These are phyloP conservation scores for Pythium utonaiense DNA, from an alignment of 352 stramenopile genomes.

Conservation along the genomic window DNA sequence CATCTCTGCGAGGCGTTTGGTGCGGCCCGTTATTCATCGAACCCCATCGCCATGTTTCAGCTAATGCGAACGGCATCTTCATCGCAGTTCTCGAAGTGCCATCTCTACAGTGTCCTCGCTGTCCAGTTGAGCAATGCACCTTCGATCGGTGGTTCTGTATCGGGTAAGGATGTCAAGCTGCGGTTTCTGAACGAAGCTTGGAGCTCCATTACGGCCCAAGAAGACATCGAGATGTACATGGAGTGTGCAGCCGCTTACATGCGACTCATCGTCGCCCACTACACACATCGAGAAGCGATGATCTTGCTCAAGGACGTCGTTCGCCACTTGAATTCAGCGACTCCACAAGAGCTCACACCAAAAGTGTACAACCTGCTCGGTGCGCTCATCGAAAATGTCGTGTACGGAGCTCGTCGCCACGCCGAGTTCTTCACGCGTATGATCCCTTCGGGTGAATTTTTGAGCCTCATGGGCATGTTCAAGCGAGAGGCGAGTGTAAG, in stretches of 20 bases:
- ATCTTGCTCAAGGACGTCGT: slow-evolving; percentile 87
- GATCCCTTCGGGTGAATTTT: slow-evolving; percentile 70
- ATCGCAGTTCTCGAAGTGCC: slow-evolving; percentile 56
- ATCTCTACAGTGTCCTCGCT: slow-evolving; percentile 70
- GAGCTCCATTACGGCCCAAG: slow-evolving; percentile 68
- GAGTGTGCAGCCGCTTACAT: slow-evolving; percentile 80
- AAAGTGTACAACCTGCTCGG: slow-evolving; percentile 70
- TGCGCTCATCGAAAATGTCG: slow-evolving; percentile 73
- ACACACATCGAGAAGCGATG: slow-evolving; percentile 71
- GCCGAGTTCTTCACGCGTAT: slow-evolving; percentile 71
- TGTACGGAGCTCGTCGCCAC: slow-evolving; percentile 63
- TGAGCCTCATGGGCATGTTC: slow-evolving; percentile 86
- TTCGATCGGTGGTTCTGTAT: slow-evolving; percentile 22
- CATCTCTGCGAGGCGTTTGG: slow-evolving; percentile 81
- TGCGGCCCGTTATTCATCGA: slow-evolving; percentile 48
- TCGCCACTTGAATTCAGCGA: slow-evolving; percentile 68
- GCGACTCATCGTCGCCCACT: slow-evolving; percentile 84
- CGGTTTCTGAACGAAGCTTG: slow-evolving; percentile 87
- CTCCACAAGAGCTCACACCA: slow-evolving; percentile 47
- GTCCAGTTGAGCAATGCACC: slow-evolving; percentile 46
- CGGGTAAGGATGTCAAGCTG: slow-evolving; percentile 47
- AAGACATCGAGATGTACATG: slow-evolving; percentile 78
- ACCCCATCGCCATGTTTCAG: slow-evolving; percentile 54
- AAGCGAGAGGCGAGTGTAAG: slow-evolving; percentile 73
- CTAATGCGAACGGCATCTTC: slow-evolving; percentile 60